These are phyloP conservation scores for Tephrocybe sp. DNA, from an alignment of 768 basidiomycete species.

Conservation along the genomic window DNA sequence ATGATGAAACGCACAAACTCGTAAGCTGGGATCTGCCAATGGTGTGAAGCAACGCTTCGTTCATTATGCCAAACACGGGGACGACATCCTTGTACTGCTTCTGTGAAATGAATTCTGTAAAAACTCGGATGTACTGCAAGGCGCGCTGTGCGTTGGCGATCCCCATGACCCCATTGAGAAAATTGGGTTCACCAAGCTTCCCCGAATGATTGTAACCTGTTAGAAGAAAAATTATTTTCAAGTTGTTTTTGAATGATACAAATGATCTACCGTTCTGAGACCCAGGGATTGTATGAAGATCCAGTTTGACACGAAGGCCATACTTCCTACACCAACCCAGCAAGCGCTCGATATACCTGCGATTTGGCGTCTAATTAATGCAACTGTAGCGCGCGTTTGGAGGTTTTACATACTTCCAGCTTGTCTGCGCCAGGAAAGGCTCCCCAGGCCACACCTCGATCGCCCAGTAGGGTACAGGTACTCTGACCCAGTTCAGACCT, in stretches of 20 bases:
- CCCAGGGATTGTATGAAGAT: constrained; percentile 77
- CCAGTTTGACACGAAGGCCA: constrained; percentile 76
- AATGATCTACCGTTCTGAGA: constrained; percentile 61
- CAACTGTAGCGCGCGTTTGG: too few species aligned
- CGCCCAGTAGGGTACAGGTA: constrained; percentile 87
- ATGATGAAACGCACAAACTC: constrained; percentile 55
- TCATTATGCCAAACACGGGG: constrained; percentile 61
- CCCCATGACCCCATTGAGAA: constrained; percentile 77
- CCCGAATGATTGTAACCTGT: constrained; percentile 63
- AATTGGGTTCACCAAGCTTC: constrained; percentile 58
- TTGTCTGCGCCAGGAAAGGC: constrained; percentile 71
- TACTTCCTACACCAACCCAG: constrained; percentile 83
- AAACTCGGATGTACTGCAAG: constrained; percentile 73
- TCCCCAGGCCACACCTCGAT: constrained; percentile 70
- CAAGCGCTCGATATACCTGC: constrained; percentile 71
- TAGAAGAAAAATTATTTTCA: not conserved
- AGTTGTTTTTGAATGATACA: not conserved
- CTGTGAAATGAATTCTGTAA: constrained; percentile 82
- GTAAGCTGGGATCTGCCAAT: constrained; percentile 58
- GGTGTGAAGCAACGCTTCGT: constrained; percentile 50
- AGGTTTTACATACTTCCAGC: constrained; percentile 60
- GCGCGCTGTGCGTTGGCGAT: constrained; percentile 81
- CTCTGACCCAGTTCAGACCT: constrained; percentile 81
- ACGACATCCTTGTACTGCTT: constrained; percentile 68
- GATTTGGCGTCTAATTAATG: not conserved